phyloP scores from a whole-genome alignment of 768 basidiomycete genomes.

The Suillus lakei region DNA sequence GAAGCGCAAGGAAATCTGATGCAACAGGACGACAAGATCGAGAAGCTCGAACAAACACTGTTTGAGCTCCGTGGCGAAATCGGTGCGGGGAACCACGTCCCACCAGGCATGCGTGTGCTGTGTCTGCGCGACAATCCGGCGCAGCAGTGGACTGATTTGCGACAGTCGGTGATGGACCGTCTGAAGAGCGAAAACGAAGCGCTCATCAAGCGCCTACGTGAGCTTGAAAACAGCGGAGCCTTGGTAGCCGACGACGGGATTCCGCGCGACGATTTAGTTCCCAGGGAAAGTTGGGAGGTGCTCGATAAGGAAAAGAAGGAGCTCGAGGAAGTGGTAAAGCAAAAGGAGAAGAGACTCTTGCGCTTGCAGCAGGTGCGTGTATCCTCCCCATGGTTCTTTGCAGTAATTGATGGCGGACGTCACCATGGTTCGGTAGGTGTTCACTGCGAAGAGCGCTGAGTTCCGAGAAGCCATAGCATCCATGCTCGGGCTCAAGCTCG shows the following conservation, averaged over 20 bases:
- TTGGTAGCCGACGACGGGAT: conserved; percentile 23
- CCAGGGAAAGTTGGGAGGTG: conserved; percentile 80
- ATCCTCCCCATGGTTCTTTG: background rate
- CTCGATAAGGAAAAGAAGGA: conserved; percentile 71
- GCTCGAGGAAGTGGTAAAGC: conserved; percentile 63
- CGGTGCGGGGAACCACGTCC: conserved; percentile 74
- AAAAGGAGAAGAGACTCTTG: conserved; percentile 82
- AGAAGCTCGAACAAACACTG: conserved; percentile 75
- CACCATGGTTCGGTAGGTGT: conserved; percentile 56
- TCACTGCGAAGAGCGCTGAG: conserved; percentile 82
- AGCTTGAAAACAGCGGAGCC: conserved; percentile 53
- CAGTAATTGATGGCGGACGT: background rate
- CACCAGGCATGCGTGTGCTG: conserved; percentile 72
- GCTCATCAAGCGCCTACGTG: conserved; percentile 66
- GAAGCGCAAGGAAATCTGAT: conserved; percentile 40
- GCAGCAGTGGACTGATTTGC: conserved; percentile 77
- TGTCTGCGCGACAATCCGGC: conserved; percentile 80
- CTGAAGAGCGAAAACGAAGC: conserved; percentile 86
- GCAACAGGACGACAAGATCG: conserved; percentile 56
- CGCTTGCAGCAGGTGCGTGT: conserved; percentile 74
- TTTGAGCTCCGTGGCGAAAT: conserved; percentile 81
- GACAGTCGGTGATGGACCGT: conserved; percentile 75
- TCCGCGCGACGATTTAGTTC: conserved; percentile 51
- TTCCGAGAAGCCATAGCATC: conserved; percentile 91
- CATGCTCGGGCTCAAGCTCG: conserved; percentile 89